A percentile compares a stretch with the other conserved stretches of the same genome.
Conservation (phyloP, 2,329 filamentous ascomycete species). For the Cryphonectria parasitica region DNA sequence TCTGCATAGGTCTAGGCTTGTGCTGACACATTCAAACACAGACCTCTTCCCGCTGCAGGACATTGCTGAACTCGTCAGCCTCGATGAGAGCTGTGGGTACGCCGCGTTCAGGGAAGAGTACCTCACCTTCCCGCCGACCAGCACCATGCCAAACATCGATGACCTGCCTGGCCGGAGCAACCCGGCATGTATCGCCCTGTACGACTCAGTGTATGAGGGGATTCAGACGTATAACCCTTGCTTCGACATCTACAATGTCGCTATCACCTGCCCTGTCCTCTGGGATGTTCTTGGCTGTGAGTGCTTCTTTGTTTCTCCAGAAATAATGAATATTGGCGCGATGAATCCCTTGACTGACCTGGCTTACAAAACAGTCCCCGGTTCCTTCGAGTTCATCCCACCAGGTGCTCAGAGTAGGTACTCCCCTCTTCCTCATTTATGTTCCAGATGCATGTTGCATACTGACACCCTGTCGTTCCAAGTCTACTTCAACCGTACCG, state of each 20-base stretch:
- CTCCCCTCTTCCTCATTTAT: background rate
- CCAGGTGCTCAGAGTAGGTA: conserved; percentile 50
- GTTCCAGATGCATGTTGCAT: background rate
- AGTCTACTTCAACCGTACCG: conserved; percentile 72
- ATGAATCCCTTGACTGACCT: conserved; percentile 12
- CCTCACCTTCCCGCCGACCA: conserved; percentile 69
- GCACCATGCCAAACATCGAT: conserved; percentile 54
- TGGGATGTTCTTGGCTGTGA: conserved; percentile 68
- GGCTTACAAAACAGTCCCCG: conserved; percentile 51
- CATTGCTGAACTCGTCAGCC: conserved; percentile 53
- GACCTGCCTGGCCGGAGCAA: conserved; percentile 43
- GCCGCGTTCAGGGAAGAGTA: conserved; percentile 62
- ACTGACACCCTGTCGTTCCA: conserved; percentile 24
- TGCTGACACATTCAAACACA: background rate
- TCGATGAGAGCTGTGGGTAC: conserved; percentile 64
- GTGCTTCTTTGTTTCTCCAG: background rate
- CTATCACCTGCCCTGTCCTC: conserved; percentile 69
- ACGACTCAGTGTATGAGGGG: conserved; percentile 57
- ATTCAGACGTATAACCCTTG: conserved; percentile 70
- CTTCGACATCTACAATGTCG: conserved; percentile 77
- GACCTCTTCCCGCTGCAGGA: conserved; percentile 67
- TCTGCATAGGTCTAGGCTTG: background rate
- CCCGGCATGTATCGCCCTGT: conserved; percentile 60
- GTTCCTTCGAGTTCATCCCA: conserved; percentile 65
- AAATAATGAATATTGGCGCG: background rate